Base-by-base conservation (phyloP, 2,329 filamentous ascomycete genomes). In the Escovopsis sp. region DNA sequence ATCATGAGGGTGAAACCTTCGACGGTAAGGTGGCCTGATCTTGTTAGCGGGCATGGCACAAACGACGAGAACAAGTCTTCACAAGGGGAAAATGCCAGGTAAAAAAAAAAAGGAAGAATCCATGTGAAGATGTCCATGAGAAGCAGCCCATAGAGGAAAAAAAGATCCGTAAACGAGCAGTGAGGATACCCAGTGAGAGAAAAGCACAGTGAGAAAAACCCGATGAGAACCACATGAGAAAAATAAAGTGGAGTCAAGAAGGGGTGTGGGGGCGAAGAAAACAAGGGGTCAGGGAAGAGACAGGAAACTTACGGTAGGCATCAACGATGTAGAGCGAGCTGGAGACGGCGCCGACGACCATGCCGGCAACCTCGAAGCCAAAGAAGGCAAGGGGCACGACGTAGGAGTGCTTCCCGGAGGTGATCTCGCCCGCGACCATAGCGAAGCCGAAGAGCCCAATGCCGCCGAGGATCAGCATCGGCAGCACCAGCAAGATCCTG, bases 1-100 rank as follows among this genome's bases (percentile, higher is more conserved):
- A 94, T 70, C 53, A 90, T 72, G 57, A 84, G 83, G 0, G 86
- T 94, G 54, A 94, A 93, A 6, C 77, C 82, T 57, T 94, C 87
- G 33, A 94, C 73, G 1, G 83, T 75, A 38, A 93, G 73, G 41
- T 88, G 78, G 7, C 77, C 79, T 82, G 9, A 5, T 9, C 5
- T 23, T 11, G 11, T 4, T 4, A 23, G 21, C 21, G 8, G 8
- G 11, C 8, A 9, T 23, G 21, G 21, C 8, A 9, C 8, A 23
- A 9, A 8, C 21, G 2, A 7, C 6, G 3, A 23, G 11, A 23
- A 23, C 6, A 1, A 3, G 13, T 28, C 8, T 23, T 23, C 8
- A 23, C 5, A 21, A 21, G 19, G 9, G 19, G 9, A 21, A 21
- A 21, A 21, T 23, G 39, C 45, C 13, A 48, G 47, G 21, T 13